Evolutionary conservation across 306 rosid species (phyloP).

Genomic region (Cicer judaicum): DNA sequence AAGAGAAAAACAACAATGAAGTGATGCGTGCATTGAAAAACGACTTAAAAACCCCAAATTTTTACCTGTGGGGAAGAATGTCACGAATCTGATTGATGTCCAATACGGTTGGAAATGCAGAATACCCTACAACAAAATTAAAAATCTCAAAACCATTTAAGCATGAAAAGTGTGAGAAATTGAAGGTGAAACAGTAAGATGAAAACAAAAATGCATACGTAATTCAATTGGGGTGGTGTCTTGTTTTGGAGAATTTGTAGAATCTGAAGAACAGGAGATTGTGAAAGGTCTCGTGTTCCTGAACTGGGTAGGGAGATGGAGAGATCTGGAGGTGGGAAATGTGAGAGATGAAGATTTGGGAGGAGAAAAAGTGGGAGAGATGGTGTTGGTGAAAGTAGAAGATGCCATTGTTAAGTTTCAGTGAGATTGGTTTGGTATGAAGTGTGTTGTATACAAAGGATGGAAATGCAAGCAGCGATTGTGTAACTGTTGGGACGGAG

Average conservation of each 20-base stretch:
- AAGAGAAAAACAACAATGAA: neutral
- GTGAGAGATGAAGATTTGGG: constrained; percentile 44
- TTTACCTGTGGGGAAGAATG: constrained; percentile 80
- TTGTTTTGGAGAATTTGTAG: constrained; percentile 42
- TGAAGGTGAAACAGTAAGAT: neutral
- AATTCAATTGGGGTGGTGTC: constrained; percentile 64
- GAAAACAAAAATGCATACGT: constrained; percentile 45
- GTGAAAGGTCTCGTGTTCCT: constrained; percentile 42
- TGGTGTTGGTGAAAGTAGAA: constrained; percentile 48
- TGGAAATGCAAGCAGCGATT: neutral
- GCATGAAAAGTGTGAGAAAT: neutral
- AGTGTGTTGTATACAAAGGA: neutral
- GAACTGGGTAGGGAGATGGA: constrained; percentile 33
- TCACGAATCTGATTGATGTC: constrained; percentile 84
- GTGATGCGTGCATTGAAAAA: neutral
- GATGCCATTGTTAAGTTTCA: constrained; percentile 46
- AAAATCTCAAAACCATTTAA: neutral
- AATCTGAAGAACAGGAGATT: constrained; percentile 48
- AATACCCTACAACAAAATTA: constrained; percentile 57
- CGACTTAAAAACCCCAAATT: neutral
- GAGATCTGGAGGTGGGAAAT: constrained; percentile 52
- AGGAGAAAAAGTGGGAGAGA: constrained; percentile 34
- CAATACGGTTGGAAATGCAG: constrained; percentile 77
- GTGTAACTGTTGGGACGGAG: constrained; percentile 32
- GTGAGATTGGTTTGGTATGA: neutral